Evolutionary conservation across 352 stramenopile genomes (phyloP), one percentile per base, ranked within the genome.

Genomic region (Pythium chondricola): DNA sequence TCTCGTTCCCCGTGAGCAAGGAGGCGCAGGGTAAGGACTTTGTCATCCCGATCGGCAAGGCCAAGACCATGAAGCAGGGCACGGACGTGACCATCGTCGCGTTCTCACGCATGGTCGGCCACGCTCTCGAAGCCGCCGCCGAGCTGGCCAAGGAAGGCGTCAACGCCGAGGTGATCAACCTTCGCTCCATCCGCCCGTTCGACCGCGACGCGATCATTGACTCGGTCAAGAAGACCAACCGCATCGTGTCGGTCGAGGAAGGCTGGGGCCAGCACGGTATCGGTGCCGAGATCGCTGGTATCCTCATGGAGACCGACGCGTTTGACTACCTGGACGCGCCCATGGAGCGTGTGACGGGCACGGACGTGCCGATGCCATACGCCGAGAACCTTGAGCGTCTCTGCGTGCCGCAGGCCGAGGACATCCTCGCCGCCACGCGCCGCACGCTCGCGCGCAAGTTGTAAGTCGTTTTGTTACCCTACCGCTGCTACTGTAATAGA

Each of bases 291-390:
- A 98, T 99, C 62, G 89, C 88, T 44, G 95, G 92, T n/a, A 86
- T 98, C 37, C 73, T 99, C 63, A 98, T 98, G 85, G 96, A 99
- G 79, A 95, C 95, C 42, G 94, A 98, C 24, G 93, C 88, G 24
- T 99, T 99, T 61, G 97, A 99, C 78, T 99, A 98, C 77, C 76
- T 99, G 60, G 97, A 99, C 75, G 96, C 97, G 18, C 97, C 97
- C 6, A 68, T 98, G 41, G 93, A 99, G 71, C 85, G 97, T 52
- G 91, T 99, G 50, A 98, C 95, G 22, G 90, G 95, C 63, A 97
- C 96, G 27, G 97, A 99, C 71, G 93, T 99, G 51, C 97, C 97
- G 27, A 99, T 99, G 96, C 93, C 97, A 35, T 99, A 99, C 80
- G 90, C 96, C 16, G 86, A 88, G 17, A 98, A 97, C 71, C 76